phyloP scores from a whole-genome alignment of 768 basidiomycete species.

The Trichaptum fuscoviolaceum region DNA sequence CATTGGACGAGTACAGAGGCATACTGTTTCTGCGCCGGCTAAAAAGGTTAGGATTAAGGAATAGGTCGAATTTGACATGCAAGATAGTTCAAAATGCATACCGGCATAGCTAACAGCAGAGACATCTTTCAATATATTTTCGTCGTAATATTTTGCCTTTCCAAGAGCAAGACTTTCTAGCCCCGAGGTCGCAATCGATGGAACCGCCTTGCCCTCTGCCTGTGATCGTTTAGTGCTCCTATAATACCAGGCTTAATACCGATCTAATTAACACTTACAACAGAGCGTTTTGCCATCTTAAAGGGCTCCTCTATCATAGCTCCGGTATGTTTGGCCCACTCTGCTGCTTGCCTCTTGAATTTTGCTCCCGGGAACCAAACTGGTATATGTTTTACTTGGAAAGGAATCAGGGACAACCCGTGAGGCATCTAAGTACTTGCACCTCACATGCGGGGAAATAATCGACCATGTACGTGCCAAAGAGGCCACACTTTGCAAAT shows the following conservation, averaged over 20 bases:
- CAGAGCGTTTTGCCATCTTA: constrained; percentile 41
- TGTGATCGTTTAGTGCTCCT: constrained; percentile 12
- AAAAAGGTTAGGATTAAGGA: neutral
- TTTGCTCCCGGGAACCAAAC: constrained; percentile 42
- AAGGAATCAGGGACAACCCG: neutral
- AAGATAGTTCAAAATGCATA: too few relatives aligned
- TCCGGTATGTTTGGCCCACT: constrained; percentile 30
- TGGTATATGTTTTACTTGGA: constrained; percentile 40
- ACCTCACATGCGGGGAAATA: constrained; percentile 26
- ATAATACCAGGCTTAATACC: neutral
- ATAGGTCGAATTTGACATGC: neutral
- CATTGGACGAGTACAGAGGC: neutral
- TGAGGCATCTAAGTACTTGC: neutral
- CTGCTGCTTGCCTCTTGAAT: constrained; percentile 42
- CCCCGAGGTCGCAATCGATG: constrained; percentile 43
- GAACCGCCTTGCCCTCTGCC: constrained; percentile 25
- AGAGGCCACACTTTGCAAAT: constrained; percentile 34
- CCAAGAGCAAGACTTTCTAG: constrained; percentile 21
- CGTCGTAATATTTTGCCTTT: constrained; percentile 15
- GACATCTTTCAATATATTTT: neutral
- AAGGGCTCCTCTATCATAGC: constrained; percentile 29
- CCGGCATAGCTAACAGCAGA: neutral
- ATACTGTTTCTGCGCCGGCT: neutral
- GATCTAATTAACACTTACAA: constrained; percentile 24
- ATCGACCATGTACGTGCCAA: constrained; percentile 41